Evolutionary conservation across 805 yeast species (phyloP).

Genomic region (Ogataea ramenticola): DNA sequence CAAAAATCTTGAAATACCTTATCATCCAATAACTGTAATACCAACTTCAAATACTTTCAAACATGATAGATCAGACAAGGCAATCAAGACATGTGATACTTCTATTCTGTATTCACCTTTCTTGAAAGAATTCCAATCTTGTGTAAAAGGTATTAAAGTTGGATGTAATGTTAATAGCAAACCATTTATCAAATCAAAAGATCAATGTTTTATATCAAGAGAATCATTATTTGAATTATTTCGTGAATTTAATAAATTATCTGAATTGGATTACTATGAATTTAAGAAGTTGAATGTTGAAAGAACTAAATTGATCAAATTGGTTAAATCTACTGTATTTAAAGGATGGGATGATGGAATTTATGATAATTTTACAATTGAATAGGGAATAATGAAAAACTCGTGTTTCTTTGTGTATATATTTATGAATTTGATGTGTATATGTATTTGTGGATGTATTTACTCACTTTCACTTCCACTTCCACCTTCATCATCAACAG

Average conservation of each 20-base stretch:
- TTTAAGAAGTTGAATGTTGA: conserved; percentile 8
- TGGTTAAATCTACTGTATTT: conserved; percentile 3
- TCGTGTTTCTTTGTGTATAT: no score
- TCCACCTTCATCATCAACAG: conserved; percentile 29
- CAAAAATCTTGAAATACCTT: not conserved
- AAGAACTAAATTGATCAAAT: conserved; percentile 2
- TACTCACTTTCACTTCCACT: conserved; percentile 10
- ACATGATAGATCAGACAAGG: conserved; percentile 5
- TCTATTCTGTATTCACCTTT: conserved; percentile 23
- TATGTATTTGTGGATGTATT: not conserved
- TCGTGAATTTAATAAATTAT: no score
- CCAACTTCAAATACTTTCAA: conserved; percentile 8
- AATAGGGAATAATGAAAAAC: not conserved
- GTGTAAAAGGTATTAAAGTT: conserved; percentile 54
- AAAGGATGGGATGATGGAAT: conserved; percentile 9
- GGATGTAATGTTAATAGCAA: conserved; percentile 44
- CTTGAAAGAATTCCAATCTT: conserved; percentile 24
- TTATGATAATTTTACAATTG: conserved; percentile 7
- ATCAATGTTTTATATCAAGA: conserved; percentile 17
- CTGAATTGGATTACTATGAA: conserved; percentile 1
- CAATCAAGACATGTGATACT: conserved; percentile 15
- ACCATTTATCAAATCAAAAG: conserved; percentile 33
- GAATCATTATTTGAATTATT: conserved; percentile 9
- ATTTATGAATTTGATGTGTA: not conserved
- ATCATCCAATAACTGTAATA: conserved; percentile 7